A percentile compares a stretch with the other conserved stretches of the same genome.
Conservation (phyloP, 2,329 filamentous ascomycete species). For the Chlorencoelia australis region DNA sequence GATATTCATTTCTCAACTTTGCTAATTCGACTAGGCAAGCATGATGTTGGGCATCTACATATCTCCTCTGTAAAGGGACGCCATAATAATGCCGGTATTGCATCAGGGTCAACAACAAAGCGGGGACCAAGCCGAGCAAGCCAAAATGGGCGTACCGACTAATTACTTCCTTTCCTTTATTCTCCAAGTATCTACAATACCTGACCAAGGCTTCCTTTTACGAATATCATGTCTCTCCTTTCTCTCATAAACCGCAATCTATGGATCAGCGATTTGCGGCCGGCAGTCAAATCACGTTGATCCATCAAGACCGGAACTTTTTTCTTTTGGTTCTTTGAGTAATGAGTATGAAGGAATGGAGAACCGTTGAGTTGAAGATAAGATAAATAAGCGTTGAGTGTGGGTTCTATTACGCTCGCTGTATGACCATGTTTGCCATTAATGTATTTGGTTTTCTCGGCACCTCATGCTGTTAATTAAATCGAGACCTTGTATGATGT, state of each 20-base stretch:
- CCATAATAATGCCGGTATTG: constrained; percentile 9
- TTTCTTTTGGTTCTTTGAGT: too few relatives aligned
- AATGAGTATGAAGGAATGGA: too few relatives aligned
- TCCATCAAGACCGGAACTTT: too few relatives aligned
- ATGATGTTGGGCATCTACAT: constrained; percentile 57
- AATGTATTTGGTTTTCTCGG: too few relatives aligned
- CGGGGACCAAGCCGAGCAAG: constrained; percentile 14
- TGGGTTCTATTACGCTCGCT: too few relatives aligned
- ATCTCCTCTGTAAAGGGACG: constrained; percentile 37
- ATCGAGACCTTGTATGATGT: too few relatives aligned
- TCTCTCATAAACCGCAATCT: neutral
- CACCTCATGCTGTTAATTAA: too few relatives aligned
- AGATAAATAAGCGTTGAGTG: too few relatives aligned
- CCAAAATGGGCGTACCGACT: constrained; percentile 17
- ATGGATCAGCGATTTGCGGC: too few relatives aligned
- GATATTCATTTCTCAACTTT: neutral
- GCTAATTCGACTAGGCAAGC: constrained; percentile 48
- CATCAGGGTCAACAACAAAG: constrained; percentile 13
- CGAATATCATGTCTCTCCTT: constrained; percentile 17
- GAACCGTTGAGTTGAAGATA: too few relatives aligned
- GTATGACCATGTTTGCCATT: too few relatives aligned
- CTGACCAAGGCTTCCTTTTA: constrained; percentile 11
- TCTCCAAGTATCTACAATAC: constrained; percentile 5
- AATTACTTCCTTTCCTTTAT: constrained; percentile 2
- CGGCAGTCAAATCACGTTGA: too few relatives aligned